These are phyloP conservation scores for Termitomyces heimii DNA, from an alignment of 768 basidiomycete species.

Conservation along the genomic window DNA sequence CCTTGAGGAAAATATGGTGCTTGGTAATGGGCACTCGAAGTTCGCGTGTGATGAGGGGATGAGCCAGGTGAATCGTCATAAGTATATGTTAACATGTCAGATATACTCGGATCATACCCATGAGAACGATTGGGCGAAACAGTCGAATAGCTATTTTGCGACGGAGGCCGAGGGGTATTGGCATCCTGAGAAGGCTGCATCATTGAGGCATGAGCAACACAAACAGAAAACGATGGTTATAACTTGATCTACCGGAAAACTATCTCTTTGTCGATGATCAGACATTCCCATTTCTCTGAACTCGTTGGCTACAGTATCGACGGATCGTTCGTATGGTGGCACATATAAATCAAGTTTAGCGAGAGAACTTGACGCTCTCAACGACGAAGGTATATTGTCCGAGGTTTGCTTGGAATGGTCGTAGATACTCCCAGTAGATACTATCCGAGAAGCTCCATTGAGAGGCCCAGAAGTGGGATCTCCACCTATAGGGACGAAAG, in stretches of 20 bases:
- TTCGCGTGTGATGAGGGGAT: slow-evolving; percentile 22
- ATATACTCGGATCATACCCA: slow-evolving; percentile 32
- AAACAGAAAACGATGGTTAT: neutral
- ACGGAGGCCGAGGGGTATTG: slow-evolving; percentile 31
- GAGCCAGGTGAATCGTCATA: slow-evolving; percentile 39
- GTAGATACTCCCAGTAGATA: slow-evolving; percentile 26
- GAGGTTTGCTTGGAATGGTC: slow-evolving; percentile 34
- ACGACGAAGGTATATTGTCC: slow-evolving; percentile 54
- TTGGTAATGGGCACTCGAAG: slow-evolving; percentile 21
- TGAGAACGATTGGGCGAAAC: slow-evolving; percentile 28
- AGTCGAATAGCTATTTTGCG: slow-evolving; percentile 23
- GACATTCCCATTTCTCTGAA: slow-evolving; percentile 62
- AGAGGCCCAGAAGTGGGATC: slow-evolving; percentile 21
- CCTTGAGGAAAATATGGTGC: slow-evolving; percentile 33
- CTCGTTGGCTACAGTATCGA: slow-evolving; percentile 56
- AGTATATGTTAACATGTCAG: slow-evolving; percentile 26
- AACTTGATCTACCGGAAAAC: slow-evolving; percentile 42
- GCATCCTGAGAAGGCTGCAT: slow-evolving; percentile 30
- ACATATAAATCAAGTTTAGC: slow-evolving; percentile 65
- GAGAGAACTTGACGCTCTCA: slow-evolving; percentile 57
- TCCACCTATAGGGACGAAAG: slow-evolving; percentile 55
- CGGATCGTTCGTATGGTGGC: slow-evolving; percentile 62
- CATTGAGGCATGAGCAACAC: slow-evolving; percentile 3
- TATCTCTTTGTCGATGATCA: slow-evolving; percentile 48
- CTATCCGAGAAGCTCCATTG: slow-evolving; percentile 21